Evolutionary conservation across 257 asterid genomes (phyloP), one percentile per base, ranked within the genome.

Genomic region (Rhazya stricta): DNA sequence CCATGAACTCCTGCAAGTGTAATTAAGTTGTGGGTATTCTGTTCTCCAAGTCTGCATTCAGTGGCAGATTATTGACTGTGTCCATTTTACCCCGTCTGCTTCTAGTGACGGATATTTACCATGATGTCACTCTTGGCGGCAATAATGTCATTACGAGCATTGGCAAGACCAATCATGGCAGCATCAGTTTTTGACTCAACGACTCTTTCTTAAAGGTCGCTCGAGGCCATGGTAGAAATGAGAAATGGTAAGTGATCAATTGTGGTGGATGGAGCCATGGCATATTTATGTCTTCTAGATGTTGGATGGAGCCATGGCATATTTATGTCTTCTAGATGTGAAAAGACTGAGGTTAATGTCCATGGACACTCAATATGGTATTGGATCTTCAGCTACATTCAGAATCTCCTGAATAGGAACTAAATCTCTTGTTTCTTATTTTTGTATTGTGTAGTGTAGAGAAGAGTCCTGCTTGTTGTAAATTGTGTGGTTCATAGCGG

Each of bases 71-170:
- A 45, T 48, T 71, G 68, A 43, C 46, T 23, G n/a, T 69, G 61
- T 48, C 42, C 63, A 48, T 66, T 67, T 67, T 58, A 13, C 54
- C 46, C 46, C 60, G 27, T 51, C 76, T 36, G 70, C 75, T 77
- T 77, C 77, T 42, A 71, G 87, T 75, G 85, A 58, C 82, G 74
- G 82, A 84, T 79, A 72, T 77, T 73, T 79, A 76, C 74, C 79
- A 74, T 81, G 84, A 84, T 78, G 85, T 85, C 89, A 78, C 81
- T 85, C 77, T 74, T 72, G 76, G 80, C 73, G 66, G 72, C 85
- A 46, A 48, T 66, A 53, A 63, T 19, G 50, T 71, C 50, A 54
- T 43, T 60, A 72, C 18, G 72, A 72, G 79, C 76, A 57, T 46
- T 80, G 69, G 74, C 45, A 69, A 36, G 54, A 45, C 58, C 56